phyloP scores from a whole-genome alignment of 2,329 filamentous ascomycete species.

The Alternaria panax region DNA sequence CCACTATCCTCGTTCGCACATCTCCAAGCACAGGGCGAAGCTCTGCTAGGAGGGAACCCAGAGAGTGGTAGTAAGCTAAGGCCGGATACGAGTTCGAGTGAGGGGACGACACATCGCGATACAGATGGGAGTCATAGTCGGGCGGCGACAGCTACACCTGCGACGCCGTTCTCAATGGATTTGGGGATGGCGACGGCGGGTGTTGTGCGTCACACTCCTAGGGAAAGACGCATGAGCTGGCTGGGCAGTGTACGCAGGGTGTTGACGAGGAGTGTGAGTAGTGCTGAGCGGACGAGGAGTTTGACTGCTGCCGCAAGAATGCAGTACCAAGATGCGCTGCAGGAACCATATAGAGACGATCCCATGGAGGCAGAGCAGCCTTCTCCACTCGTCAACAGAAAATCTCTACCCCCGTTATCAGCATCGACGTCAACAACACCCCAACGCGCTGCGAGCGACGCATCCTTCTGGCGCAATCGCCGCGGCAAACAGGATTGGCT shows the following conservation, averaged over 20 bases:
- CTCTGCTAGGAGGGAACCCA: constrained; percentile 57
- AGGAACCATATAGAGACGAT: constrained; percentile 41
- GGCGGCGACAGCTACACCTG: constrained; percentile 33
- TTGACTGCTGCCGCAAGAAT: constrained; percentile 34
- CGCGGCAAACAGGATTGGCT: constrained; percentile 54
- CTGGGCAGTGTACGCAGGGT: constrained; percentile 49
- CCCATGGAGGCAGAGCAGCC: constrained; percentile 14
- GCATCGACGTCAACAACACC: constrained; percentile 35
- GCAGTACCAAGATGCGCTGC: constrained; percentile 16
- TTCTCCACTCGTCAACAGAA: constrained; percentile 9
- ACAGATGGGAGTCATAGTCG: constrained; percentile 35
- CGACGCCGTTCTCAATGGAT: constrained; percentile 36
- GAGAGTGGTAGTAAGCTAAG: constrained; percentile 38
- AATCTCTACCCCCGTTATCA: constrained; percentile 30
- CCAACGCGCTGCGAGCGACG: constrained; percentile 55
- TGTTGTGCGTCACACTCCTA: constrained; percentile 14
- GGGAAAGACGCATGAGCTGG: constrained; percentile 46
- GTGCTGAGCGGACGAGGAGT: constrained; percentile 38
- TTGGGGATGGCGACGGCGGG: constrained; percentile 11
- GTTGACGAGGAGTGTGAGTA: constrained; percentile 39
- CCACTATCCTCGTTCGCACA: constrained; percentile 59
- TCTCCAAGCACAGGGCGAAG: constrained; percentile 61
- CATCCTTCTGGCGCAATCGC: constrained; percentile 52
- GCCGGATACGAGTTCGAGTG: constrained; percentile 43
- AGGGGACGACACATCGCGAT: constrained; percentile 30